Conservation (phyloP, 768 basidiomycete genomes). For the Gloeopeniophorella convolvens region DNA sequence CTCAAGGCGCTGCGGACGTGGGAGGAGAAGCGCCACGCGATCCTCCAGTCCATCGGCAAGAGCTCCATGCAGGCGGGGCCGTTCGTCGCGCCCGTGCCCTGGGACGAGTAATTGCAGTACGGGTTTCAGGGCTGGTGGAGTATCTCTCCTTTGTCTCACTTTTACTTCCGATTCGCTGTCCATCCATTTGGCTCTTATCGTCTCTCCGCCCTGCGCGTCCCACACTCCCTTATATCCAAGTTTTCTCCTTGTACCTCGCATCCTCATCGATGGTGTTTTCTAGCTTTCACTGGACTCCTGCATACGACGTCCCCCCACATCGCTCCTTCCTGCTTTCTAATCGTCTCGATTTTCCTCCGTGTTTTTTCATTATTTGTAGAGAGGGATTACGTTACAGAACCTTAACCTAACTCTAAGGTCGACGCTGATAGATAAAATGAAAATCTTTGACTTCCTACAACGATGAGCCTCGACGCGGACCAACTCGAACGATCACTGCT, state of each 20-base stretch:
- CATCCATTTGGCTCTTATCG: too few species aligned
- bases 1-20: slow-evolving; percentile 69
- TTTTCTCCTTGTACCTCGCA: too few species aligned
- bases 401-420: too few species aligned
- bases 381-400: neutral
- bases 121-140: neutral
- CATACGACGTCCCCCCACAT: too few species aligned
- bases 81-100: slow-evolving; percentile 23
- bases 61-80: slow-evolving; percentile 24
- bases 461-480: slow-evolving; percentile 14
- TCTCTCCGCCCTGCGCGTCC: too few species aligned
- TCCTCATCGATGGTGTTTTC: too few species aligned
- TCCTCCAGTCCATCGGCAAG: slow-evolving; percentile 46
- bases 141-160: too few species aligned
- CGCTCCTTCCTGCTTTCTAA: too few species aligned
- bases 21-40: slow-evolving; percentile 67
- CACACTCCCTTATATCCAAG: too few species aligned
- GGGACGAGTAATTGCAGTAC: neutral
- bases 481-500: slow-evolving; percentile 52
- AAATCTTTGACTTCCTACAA: neutral
- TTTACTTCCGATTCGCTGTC: too few species aligned
- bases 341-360: too few species aligned
- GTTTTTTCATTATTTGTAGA: neutral
- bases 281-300: too few species aligned
- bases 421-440: slow-evolving; percentile 11